Base-by-base conservation (phyloP, 768 basidiomycete species). In the Boletus coccyginus region DNA sequence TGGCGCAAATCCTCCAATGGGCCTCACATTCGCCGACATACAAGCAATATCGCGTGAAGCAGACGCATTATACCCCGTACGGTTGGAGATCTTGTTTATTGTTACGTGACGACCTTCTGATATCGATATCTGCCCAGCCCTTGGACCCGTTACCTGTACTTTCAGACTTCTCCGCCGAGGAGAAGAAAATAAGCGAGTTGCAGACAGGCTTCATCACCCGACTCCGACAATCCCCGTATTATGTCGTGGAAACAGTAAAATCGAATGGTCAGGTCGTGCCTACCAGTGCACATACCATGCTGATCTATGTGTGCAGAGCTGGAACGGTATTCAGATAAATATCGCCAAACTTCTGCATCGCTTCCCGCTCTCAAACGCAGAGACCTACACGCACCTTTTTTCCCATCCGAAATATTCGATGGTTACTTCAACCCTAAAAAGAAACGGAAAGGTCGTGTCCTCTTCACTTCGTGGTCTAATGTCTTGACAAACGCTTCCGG, bases 301-400 rank as follows among this genome's bases (percentile, higher is more conserved):
- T 62, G 48, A 67, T 42, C 13, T 12, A 35, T 52, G 40, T 14
- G 7, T 57, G 36, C 58, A 90, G 92, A 91, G 42, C 73, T 93
- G 5, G 83, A 87, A 42, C 84, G 88, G 31, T 94, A 92, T 68
- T 91, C 90, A 17, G 92, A 94, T 72, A 90, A 89, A 71, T 92
- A 92, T 68, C 80, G 86, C 8, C 83, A 86, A 3, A 84, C 84
- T 9, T 69, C 75, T 7, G 65, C 78, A 8, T 78, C 80, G 1
- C 85, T 85, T 54, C 88, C 90, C 12, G 75, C 80, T 39, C 76
- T 94, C 56, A 88, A 86, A 67, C 79, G 83, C 48, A 84, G 80
- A 60, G 85, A 90, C 29, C 73, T 94, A 5, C 82, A 92, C 57
- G 79, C 81, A 52, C 81, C 87, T 0, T 92, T 90, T 75, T 94